Evolutionary conservation across 2,329 filamentous ascomycete species (phyloP).

Genomic region (Dothistroma pini): DNA sequence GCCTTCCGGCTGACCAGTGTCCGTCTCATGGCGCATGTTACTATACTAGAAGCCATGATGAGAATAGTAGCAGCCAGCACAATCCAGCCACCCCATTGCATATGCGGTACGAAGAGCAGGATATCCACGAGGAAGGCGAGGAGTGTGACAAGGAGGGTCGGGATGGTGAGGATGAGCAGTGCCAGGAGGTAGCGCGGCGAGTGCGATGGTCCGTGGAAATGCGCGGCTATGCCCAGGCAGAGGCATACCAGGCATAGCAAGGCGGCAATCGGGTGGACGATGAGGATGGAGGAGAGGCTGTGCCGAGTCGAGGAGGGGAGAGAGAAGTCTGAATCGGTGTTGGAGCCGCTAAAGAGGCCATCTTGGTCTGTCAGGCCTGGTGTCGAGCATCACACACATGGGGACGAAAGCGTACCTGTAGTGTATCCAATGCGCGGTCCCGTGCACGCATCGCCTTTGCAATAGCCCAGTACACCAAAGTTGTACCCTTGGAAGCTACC

Average conservation of each 20-base stretch:
- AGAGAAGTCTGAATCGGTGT: slow-evolving; percentile 52
- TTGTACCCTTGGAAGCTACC: slow-evolving; percentile 71
- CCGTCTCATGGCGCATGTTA: slow-evolving; percentile 92
- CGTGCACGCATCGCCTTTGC: slow-evolving; percentile 64
- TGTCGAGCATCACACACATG: slow-evolving; percentile 2
- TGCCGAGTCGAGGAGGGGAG: slow-evolving; percentile 62
- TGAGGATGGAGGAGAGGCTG: slow-evolving; percentile 79
- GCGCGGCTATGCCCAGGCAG: slow-evolving; percentile 71
- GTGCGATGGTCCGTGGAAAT: slow-evolving; percentile 83
- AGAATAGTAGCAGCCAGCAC: slow-evolving; percentile 85
- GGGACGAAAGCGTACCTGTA: slow-evolving; percentile 56
- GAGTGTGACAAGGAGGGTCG: slow-evolving; percentile 78
- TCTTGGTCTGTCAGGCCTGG: slow-evolving; percentile 35
- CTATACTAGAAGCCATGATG: slow-evolving; percentile 73
- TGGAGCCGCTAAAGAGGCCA: slow-evolving; percentile 42
- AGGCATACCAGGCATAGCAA: slow-evolving; percentile 82
- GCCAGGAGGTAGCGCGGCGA: slow-evolving; percentile 83
- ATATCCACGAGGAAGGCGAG: slow-evolving; percentile 92
- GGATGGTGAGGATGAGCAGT: slow-evolving; percentile 79
- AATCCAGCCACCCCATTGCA: slow-evolving; percentile 92
- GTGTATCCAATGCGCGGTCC: slow-evolving; percentile 79
- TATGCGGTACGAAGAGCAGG: slow-evolving; percentile 86
- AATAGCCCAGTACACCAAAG: slow-evolving; percentile 93
- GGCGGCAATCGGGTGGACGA: slow-evolving; percentile 89
- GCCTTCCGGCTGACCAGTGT: slow-evolving; percentile 89